These are phyloP conservation scores for Irpex sp. DNA, from an alignment of 1,284 basidiomycete species.

Conservation along the genomic window DNA sequence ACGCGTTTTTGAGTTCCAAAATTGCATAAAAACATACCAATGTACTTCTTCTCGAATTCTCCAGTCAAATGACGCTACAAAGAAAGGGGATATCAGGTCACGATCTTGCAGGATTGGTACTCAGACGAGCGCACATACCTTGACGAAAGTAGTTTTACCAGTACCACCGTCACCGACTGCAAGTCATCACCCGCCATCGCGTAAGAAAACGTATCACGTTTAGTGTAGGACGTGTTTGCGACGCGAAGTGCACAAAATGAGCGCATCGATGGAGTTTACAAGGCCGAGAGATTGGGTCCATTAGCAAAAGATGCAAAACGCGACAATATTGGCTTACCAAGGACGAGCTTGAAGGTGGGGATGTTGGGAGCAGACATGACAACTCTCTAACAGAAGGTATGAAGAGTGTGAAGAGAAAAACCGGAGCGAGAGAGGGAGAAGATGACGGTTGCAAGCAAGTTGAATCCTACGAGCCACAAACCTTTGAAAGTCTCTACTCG, in stretches of 20 bases:
- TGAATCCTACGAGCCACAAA: constrained; percentile 10
- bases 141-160: constrained; percentile 97
- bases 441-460: constrained; percentile 25
- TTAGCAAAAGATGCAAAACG: constrained; percentile 15
- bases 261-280: constrained; percentile 22
- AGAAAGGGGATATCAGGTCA: constrained; percentile 44
- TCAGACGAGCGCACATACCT: constrained; percentile 49
- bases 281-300: constrained; percentile 2
- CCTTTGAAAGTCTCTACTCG: constrained; percentile 11
- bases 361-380: constrained; percentile 50
- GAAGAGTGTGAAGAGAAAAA: constrained; percentile 19
- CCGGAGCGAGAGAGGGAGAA: constrained; percentile 17
- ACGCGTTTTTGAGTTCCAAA: background rate
- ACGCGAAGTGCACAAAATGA: constrained; percentile 4
- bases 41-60: constrained; percentile 99
- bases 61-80: constrained; percentile 94
- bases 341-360: constrained; percentile 98
- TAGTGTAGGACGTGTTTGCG: background rate
- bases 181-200: constrained; percentile 21
- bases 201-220: background rate
- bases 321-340: constrained; percentile 58
- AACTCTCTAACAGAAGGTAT: constrained; percentile 16
- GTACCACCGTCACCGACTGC: constrained; percentile 97
- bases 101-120: constrained; percentile 39
- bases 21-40: constrained; percentile 53